A percentile compares a stretch with the other conserved stretches of the same genome.
Conservation (phyloP, 129 eudicot species). For the Helianthus tuberosus region DNA sequence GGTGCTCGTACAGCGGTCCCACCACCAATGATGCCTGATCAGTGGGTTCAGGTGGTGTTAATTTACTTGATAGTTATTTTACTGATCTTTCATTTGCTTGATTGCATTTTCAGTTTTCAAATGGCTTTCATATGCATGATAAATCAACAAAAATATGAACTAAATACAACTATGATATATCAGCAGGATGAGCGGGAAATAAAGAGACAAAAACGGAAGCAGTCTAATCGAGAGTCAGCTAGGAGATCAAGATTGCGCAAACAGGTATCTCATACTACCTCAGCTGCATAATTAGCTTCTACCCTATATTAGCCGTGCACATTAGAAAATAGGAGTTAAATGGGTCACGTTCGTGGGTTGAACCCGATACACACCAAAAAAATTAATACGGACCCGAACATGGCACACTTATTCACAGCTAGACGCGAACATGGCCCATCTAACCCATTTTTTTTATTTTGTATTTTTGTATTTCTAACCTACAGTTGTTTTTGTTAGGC, state of each 20-base stretch:
- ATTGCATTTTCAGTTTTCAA: neutral
- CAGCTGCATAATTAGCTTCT: constrained; percentile 2
- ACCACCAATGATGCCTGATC: constrained; percentile 64
- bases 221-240: constrained; percentile 95
- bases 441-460: too few relatives aligned
- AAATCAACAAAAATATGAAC: constrained; percentile 9
- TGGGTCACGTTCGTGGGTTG: neutral
- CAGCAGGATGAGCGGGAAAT: constrained; percentile 93
- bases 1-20: constrained; percentile 44
- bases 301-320: neutral
- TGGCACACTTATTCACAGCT: too few relatives aligned
- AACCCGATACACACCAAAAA: too few relatives aligned
- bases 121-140: neutral
- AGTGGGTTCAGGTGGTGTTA: constrained; percentile 67
- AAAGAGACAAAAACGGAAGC: constrained; percentile 92
- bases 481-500: constrained; percentile 49
- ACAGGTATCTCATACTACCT: constrained; percentile 55
- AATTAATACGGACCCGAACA: too few relatives aligned
- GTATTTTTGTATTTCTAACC: neutral
- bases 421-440: too few relatives aligned
- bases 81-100: neutral
- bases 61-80: constrained; percentile 1
- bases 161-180: neutral
- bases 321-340: neutral
- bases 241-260: constrained; percentile 95